Percentiles rank a stretch among this genome's conserved stretches.
Conservation (phyloP, 225 moss, liverwort and hornwort species). For the Neckera pumila region DNA sequence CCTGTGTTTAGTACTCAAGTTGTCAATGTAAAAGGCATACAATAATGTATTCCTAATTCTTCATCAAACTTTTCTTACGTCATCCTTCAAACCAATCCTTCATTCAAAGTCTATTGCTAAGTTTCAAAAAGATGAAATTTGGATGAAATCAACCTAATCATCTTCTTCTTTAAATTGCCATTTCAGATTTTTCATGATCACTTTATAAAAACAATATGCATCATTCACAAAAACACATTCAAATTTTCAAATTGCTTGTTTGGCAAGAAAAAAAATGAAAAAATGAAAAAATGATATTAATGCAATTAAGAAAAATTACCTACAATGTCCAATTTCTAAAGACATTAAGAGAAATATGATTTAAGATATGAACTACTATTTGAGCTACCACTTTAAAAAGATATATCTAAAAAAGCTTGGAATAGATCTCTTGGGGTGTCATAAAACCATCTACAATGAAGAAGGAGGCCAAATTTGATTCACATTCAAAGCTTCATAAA, state of each 20-base stretch:
- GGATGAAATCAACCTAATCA: background rate
- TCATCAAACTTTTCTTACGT: background rate
- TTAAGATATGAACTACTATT: background rate
- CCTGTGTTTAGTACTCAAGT: background rate
- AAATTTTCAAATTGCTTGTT: background rate
- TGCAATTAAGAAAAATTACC: background rate
- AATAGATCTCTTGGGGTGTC: slow-evolving; percentile 8
- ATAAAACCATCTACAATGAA: slow-evolving; percentile 20
- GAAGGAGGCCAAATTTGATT: background rate
- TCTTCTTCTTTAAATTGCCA: background rate
- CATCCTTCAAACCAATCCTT: background rate
- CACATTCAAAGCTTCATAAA: background rate
- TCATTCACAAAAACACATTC: background rate
- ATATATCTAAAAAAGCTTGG: background rate
- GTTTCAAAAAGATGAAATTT: background rate
- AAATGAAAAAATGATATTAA: background rate
- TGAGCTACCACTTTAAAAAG: background rate
- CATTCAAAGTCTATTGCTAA: background rate
- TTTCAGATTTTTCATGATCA: background rate
- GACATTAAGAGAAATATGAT: background rate
- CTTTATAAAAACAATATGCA: background rate
- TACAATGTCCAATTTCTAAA: background rate
- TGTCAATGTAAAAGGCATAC: background rate
- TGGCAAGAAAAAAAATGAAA: background rate
- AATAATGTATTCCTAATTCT: background rate